Base-by-base conservation (phyloP, 176 grass and related monocot species). In the Urochloa ruziziensis region DNA sequence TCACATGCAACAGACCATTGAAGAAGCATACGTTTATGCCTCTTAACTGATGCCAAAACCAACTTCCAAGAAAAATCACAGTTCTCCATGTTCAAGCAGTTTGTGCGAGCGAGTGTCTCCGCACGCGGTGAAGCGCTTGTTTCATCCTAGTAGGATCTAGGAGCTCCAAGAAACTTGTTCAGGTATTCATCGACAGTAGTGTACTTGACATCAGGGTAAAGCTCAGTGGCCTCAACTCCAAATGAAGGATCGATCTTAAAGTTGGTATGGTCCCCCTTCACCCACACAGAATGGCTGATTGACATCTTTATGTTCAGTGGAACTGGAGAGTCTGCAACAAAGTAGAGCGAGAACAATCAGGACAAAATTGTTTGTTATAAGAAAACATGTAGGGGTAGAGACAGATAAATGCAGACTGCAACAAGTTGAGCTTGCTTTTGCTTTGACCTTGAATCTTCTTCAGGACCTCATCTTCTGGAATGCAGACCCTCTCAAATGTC, bases 251-350 rank as follows among this genome's bases (percentile, higher is more conserved):
- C 77, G 4, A 94, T 91, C 56, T 91, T 80, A 69, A 97, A 86
- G 66, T 92, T 97, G 21, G 86, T 92, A 15, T 94, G 88, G 33
- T 91, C 94, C 29, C 90, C 94, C 62, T 87, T 97, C n/a, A 97
- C 63, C 74, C 83, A 92, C 10, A 89, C 77, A 28, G 86, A 90
- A 77, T 97, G 88, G 59, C 53, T 27, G 46, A 97, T 89, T n/a
- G 91, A 75, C 7, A 94, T 34, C 9, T 27, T 6, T 56, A 84
- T 17, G 28, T 81, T 85, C 35, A 77, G 24, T 39, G 82, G 87
- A 13, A 23, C 27, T 35, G 82, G 53, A 69, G 70, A 67, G 52
- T 76, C 87, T 81, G 87, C 65, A 75, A 67, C 85, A 74, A 46
- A 73, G 15, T 34, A 52, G 29, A 52, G 5, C 12, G 3, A 33